A percentile compares a stretch with the other conserved stretches of the same genome.
Conservation (phyloP, 129 eudicot species). For the Cynara cardunculus region DNA sequence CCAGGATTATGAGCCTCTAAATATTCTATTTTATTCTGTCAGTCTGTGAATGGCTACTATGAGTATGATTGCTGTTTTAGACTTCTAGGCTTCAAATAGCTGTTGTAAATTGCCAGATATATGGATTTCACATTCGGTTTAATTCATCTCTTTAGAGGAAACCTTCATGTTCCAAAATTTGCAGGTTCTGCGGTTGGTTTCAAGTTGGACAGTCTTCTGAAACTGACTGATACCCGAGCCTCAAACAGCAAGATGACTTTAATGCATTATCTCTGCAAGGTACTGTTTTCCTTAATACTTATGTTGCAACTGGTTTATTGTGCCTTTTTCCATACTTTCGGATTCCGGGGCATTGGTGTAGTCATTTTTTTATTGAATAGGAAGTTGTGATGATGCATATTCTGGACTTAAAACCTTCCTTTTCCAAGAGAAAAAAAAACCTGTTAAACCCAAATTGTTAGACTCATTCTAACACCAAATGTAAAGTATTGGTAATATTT, state of each 20-base stretch:
- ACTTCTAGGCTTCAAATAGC: neutral
- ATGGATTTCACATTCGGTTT: neutral
- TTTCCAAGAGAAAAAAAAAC: too few species aligned
- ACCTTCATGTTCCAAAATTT: conserved; percentile 6
- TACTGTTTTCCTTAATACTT: conserved; percentile 18
- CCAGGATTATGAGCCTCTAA: neutral
- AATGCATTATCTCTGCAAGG: conserved; percentile 99
- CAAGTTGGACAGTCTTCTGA: conserved; percentile 92
- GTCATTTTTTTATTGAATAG: too few species aligned
- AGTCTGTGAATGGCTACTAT: neutral
- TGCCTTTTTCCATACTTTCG: neutral
- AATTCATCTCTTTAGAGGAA: neutral
- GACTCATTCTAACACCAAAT: too few species aligned
- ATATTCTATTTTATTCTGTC: neutral
- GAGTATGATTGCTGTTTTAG: neutral
- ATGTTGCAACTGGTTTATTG: neutral
- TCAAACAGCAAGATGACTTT: conserved; percentile 84
- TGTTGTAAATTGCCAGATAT: neutral
- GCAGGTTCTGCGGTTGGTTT: conserved; percentile 90
- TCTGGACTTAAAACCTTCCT: too few species aligned
- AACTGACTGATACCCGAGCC: conserved; percentile 90
- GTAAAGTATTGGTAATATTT: too few species aligned
- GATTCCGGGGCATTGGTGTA: too few species aligned
- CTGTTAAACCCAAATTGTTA: too few species aligned
- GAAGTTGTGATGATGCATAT: too few species aligned